Base-by-base conservation (phyloP, 1,284 basidiomycete species). In the Chalciporus sp. region DNA sequence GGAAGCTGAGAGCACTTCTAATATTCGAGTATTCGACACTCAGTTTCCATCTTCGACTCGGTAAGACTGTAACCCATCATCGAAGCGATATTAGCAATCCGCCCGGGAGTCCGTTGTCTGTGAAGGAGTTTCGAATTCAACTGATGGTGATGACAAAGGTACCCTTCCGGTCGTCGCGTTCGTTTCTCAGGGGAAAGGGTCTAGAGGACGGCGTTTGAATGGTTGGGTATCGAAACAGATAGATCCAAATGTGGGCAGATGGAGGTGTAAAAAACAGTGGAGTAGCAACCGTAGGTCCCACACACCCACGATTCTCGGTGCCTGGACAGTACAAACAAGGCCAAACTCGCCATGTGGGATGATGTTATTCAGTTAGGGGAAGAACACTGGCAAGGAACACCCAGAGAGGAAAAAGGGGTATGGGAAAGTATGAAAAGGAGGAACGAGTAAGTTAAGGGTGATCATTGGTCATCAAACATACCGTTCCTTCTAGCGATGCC, bases 261-360 rank as follows among this genome's bases (percentile, higher is more conserved):
- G 23, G 14, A n/a, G n/a, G n/a, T n/a, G n/a, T n/a, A n/a, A n/a
- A n/a, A n/a, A n/a, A n/a, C 28, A 12, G 23, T 29, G 19, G 41
- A 53, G 20, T 43, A 17, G 51, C 49, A 42, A 29, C 28, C 37
- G 29, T 52, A 10, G 12, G 8, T 14, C n/a, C n/a, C n/a, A n/a
- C n/a, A n/a, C 28, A 31, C 28, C 17, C 43, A 20, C 27, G 28
- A 7, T 14, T 55, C 57, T 61, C 58, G 53, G 63, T 67, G 55
- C 62, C 62, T 64, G 51, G 51, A 28, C 4, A 29, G 23, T 29
- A 48, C 47, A 44, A 50, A 61, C 48, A 63, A 27, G 49, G 52
- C 40, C 23, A 55, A 58, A 60, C 52, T 43, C 2, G 33, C 44
- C 42, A 35, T 23, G n/a, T 23, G 16, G 35, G 17, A 19, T 10